Conservation (phyloP, 352 stramenopile genomes). For the Thalassiosira pacifica region DNA sequence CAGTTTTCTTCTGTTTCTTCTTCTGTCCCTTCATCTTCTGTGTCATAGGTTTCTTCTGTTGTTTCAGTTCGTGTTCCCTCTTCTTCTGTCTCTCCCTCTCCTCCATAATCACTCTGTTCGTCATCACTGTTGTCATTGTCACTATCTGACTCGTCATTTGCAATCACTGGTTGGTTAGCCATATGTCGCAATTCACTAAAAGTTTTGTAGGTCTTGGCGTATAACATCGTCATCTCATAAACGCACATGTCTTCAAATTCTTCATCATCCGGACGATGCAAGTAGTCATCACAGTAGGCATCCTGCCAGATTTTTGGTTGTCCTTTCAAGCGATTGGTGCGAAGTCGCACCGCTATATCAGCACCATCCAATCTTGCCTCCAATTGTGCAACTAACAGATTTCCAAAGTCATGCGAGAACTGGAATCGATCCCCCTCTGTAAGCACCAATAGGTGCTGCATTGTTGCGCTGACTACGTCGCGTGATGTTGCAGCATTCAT, state of each 20-base stretch:
- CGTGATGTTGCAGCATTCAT: slow-evolving; percentile 50
- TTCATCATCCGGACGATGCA: slow-evolving; percentile 1
- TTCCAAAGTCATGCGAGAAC: slow-evolving; percentile 56
- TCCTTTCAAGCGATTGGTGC: slow-evolving; percentile 1
- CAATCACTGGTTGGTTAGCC: too few species aligned
- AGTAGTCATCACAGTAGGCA: slow-evolving; percentile 38
- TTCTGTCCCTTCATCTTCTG: too few species aligned
- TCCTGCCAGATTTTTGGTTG: slow-evolving; percentile 21
- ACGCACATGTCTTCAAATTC: slow-evolving; percentile 23
- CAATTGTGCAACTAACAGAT: slow-evolving; percentile 55
- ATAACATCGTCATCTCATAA: slow-evolving; percentile 29
- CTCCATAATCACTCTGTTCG: too few species aligned
- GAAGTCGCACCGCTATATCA: slow-evolving; percentile 22
- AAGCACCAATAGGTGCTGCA: slow-evolving; percentile 39
- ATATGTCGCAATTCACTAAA: too few species aligned
- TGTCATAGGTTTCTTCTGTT: too few species aligned
- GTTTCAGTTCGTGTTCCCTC: too few species aligned
- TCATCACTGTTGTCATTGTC: background rate
- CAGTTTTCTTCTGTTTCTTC: too few species aligned
- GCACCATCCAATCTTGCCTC: slow-evolving; percentile 17
- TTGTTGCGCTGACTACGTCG: slow-evolving; percentile 45
- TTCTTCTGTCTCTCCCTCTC: too few species aligned
- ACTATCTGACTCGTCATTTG: slow-evolving; percentile 1
- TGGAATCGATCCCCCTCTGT: slow-evolving; percentile 46
- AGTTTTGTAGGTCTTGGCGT: slow-evolving; percentile 25